Base-by-base conservation (phyloP, 768 basidiomycete genomes). In the Nevesoporus exiguus region DNA sequence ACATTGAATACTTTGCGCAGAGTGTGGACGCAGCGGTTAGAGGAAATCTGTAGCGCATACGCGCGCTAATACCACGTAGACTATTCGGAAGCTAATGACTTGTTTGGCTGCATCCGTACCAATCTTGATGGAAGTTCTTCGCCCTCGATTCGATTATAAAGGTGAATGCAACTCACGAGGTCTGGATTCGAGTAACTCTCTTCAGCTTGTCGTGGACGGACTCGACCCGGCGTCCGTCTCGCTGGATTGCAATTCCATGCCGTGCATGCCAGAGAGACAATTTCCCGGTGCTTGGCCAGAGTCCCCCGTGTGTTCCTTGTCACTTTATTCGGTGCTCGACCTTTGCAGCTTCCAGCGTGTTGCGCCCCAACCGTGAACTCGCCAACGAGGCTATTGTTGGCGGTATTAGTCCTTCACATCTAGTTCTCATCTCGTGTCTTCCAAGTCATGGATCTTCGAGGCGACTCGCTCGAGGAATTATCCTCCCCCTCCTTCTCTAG, bases 1-100 rank as follows among this genome's bases (percentile, higher is more conserved):
- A 96, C 78, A 83, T 96, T 62, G 84, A 86, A 64, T 91, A 95
- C 78, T 94, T 97, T 69, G 92, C 93, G 3, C 80, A 92, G 74
- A 83, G 84, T 65, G 87, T 96, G 52, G 81, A 90, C 72, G 83
- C 83, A 63, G 90, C 86, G 55, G 90, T 94, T 59, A 85, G 82
- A 75, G 87, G 88, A 60, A 78, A 77, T 49, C 76, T 93, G 64
- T 93, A 81, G 76, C 48, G 47, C 44, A 54, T 36, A 27, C 19
- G 39, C 41, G 25, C 59, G 56, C 52, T 45, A 46, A 62, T 68
- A 66, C 47, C 58, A 46, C 55, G 63, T 70, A 63, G 57, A 48
- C 52, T 60, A 36, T 58, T 55, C 65, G 67, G 58, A 68, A 37
- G 47, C 47, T 55, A 41, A 58, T 55, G n/a, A 51, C 49, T 36